Evolutionary conservation across 1,284 basidiomycete genomes (phyloP), one percentile per base, ranked within the genome.

Genomic region (Coniferiporia sulphurascens): DNA sequence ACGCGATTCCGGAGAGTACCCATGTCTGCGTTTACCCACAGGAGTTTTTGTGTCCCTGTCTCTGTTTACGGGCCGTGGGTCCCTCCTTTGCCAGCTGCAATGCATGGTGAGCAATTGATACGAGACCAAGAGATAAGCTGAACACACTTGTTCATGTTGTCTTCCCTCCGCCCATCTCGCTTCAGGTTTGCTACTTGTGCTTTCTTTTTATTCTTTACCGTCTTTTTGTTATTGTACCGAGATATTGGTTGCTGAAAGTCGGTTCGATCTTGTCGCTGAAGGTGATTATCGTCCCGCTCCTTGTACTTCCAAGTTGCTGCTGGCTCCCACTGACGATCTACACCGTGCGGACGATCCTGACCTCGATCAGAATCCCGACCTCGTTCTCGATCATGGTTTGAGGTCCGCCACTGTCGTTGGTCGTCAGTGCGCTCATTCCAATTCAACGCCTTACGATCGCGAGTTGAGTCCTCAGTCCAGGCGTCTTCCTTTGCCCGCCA

Each of bases 101-200:
- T 59, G 48, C 48, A 59, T 38, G 34, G 55, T 69, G 59, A 57
- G 53, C 52, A 48, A 55, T 27, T 27, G 27, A 5, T 27, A 50
- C 41, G 43, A 58, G 45, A 58, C 34, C 50, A 54, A 54, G 51
- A 61, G 51, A 60, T 53, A 60, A 49, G 54, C 36, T 35, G 38
- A 69, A 70, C 81, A 41, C 67, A 90, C 88, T 90, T 90, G 71
- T 90, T 90, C 62, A 84, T 69, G 64, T 78, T 80, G 19, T 78
- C 78, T 58, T 87, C 85, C 49, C 76, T 77, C 54, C 80, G 76
- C 80, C 84, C 84, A 65, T 86, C 86, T 53, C 84, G 78, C 55
- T 68, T 70, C 61, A 70, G 69, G 52, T 73, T 69, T 22, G 36
- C 27, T 56, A 67, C 73, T 59, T 73, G 73, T 57, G 76, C 71